These are phyloP conservation scores for Acanthamoeba quina DNA, from an alignment of 208 protist species.

Conservation along the genomic window DNA sequence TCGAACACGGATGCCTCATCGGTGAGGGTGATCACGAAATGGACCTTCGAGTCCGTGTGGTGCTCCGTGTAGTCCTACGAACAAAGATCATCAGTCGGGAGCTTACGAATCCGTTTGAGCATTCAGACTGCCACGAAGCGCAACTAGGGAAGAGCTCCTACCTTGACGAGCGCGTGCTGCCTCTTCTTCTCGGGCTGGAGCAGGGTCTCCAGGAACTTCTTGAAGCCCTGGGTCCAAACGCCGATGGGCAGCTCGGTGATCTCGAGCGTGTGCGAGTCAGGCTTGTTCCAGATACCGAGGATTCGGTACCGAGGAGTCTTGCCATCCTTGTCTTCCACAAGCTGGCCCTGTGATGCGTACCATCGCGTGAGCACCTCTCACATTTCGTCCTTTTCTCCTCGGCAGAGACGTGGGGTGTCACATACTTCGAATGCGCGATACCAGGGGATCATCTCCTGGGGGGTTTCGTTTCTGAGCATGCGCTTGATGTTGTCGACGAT, in stretches of 20 bases:
- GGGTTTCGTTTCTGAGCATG: slow-evolving; percentile 90
- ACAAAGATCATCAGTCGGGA: neutral
- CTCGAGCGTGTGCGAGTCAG: slow-evolving; percentile 89
- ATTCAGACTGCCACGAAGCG: neutral
- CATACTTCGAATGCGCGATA: slow-evolving; percentile 97
- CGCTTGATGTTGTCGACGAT: slow-evolving; percentile 93
- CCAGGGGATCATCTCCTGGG: slow-evolving; percentile 96
- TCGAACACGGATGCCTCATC: slow-evolving; percentile 2
- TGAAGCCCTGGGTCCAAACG: slow-evolving; percentile 97
- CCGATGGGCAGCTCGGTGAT: slow-evolving; percentile 98
- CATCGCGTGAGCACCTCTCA: neutral
- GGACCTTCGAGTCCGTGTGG: slow-evolving; percentile 76
- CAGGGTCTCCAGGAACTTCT: slow-evolving; percentile 95
- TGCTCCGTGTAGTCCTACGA: slow-evolving; percentile 67
- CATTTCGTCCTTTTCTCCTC: neutral
- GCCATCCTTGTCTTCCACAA: slow-evolving; percentile 64
- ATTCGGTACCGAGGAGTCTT: slow-evolving; percentile 73
- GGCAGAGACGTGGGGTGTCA: neutral
- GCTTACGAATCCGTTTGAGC: neutral
- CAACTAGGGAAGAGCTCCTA: neutral
- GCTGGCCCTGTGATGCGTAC: neutral
- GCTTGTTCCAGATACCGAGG: slow-evolving; percentile 65
- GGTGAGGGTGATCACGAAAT: slow-evolving; percentile 70
- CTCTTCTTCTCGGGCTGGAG: slow-evolving; percentile 85
- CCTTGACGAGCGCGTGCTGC: slow-evolving; percentile 69